These are phyloP conservation scores for Anisodus acutangulus DNA, from an alignment of 257 asterid genomes.

Conservation along the genomic window DNA sequence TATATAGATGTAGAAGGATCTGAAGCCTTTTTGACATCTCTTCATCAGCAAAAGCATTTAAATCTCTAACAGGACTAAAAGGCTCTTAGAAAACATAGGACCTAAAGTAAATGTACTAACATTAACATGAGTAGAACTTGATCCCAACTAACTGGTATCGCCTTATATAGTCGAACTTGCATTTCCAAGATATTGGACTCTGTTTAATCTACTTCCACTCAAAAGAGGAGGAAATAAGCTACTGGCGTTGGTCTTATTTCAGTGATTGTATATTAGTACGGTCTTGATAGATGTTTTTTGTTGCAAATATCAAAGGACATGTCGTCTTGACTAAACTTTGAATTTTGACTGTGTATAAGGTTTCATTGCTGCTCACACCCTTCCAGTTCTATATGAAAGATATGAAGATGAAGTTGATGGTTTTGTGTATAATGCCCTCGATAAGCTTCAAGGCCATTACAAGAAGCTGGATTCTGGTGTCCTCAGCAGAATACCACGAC, in stretches of 20 bases:
- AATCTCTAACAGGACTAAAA: background rate
- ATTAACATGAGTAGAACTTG: background rate
- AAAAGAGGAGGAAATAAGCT: background rate
- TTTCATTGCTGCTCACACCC: constrained; percentile 81
- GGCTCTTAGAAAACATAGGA: background rate
- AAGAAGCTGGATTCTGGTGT: constrained; percentile 65
- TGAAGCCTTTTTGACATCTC: too few relatives aligned
- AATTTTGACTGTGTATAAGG: constrained; percentile 44
- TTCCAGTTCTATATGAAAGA: constrained; percentile 78
- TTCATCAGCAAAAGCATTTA: too few relatives aligned
- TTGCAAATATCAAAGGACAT: background rate
- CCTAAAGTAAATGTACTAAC: background rate
- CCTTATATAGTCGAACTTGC: background rate
- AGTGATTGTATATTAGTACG: too few relatives aligned
- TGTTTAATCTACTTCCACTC: background rate
- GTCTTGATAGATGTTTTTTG: background rate
- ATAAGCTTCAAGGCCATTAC: constrained; percentile 64
- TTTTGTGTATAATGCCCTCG: constrained; percentile 53
- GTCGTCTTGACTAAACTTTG: constrained; percentile 12
- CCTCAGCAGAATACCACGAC: constrained; percentile 60
- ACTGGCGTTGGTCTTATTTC: background rate
- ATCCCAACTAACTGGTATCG: background rate
- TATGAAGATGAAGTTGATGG: constrained; percentile 78
- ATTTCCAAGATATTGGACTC: background rate
- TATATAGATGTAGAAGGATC: too few relatives aligned